Evolutionary conservation across 2,329 filamentous ascomycete species (phyloP), one percentile per base, ranked within the genome.

Genomic region (Herpotrichia juniperi): DNA sequence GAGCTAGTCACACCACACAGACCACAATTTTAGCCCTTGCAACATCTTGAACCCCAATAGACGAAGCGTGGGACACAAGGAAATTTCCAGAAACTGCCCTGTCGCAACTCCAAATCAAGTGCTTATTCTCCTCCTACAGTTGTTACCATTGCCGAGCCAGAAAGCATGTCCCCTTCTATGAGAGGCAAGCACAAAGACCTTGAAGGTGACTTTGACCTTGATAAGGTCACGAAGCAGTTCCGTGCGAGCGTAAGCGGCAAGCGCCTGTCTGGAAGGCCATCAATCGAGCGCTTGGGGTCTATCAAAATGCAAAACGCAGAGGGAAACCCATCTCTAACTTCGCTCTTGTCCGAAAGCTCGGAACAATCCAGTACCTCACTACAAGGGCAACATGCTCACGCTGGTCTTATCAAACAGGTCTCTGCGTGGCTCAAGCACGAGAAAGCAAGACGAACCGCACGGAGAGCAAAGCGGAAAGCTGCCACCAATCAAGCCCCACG

Each of bases 401-500:
- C 74, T 17, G 66, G 65, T 39, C 67, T 96, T 7, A 75, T 94
- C 24, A 81, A 86, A 17, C 90, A 96, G 67, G 86, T 97, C 12
- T 82, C 84, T 22, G 86, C 90, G 59, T 97, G 93, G 93, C 77
- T 97, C 32, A 86, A 93, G 62, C 84, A 87, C 44, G 92, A 97
- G 74, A 89, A 87, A 67, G 76, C 80, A 26, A 90, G 88, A 71
- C 85, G 86, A 62, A 81, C 82, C 32, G 74, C 79, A 9, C 80
- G 81, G 45, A 85, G 81, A 66, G 73, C 78, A 19, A 66, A 81
- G 67, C 74, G 71, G 64, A 78, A 72, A 65, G 81, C 81, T 34
- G 71, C 78, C 8, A 79, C 79, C 43, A 84, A 82, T 68, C 69
- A 77, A 28, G 57, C 79, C 67, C 72, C 66, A 65, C 74, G 54